A percentile compares a stretch with the other conserved stretches of the same genome.
Conservation (phyloP, 176 grass and related monocot genomes). For the bread wheat (Triticum aestivum) region IWGSC_CS_RefSeq_v2.1 NC_057809.1:124705489-124705988, state of each 20-base stretch:
- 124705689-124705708: conserved; percentile 52
- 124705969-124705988: conserved; percentile 88
- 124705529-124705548: background rate
- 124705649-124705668: conserved; percentile 80
- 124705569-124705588: conserved; percentile 88
- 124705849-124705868: conserved; percentile 68
- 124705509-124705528: conserved; percentile 11
- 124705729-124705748: background rate
- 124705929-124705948: conserved; percentile 89
- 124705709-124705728: background rate
- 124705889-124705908: conserved; percentile 62
- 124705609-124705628: conserved; percentile 57
- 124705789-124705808: conserved; percentile 11
- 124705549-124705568: background rate
- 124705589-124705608: conserved; percentile 79
- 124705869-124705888: conserved; percentile 84
- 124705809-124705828: conserved; percentile 73
- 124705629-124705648: conserved; percentile 79
- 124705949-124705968: conserved; percentile 93
- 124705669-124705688: conserved; percentile 61
- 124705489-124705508: conserved; percentile 22
- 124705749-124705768: background rate
- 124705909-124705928: conserved; percentile 61
- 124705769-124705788: background rate
- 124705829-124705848: conserved; percentile 83